These are phyloP conservation scores for Pseudocercospora crystallina DNA, from an alignment of 2,329 filamentous ascomycete genomes.

Conservation along the genomic window DNA sequence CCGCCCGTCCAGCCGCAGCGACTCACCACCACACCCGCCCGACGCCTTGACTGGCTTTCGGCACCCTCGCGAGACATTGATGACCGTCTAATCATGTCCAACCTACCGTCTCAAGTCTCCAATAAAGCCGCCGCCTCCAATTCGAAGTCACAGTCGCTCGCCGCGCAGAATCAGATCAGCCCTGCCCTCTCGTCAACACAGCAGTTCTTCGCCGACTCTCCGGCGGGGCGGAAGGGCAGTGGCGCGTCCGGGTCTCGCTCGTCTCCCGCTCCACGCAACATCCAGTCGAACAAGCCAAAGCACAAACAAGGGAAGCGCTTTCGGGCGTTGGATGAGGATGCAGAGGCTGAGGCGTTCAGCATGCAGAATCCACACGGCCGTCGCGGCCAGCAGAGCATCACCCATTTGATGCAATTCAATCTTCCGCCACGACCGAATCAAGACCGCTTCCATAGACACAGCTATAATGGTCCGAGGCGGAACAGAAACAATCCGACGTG, in stretches of 20 bases:
- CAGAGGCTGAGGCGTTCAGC: slow-evolving; percentile 65
- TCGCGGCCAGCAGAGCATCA: slow-evolving; percentile 94
- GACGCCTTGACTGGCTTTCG: slow-evolving; percentile 27
- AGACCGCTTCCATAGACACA: slow-evolving; percentile 47
- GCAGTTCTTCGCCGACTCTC: slow-evolving; percentile 45
- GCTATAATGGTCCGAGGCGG: slow-evolving; percentile 41
- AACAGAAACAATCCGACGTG: slow-evolving; percentile 71
- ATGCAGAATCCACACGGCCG: slow-evolving; percentile 53
- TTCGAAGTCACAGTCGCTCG: slow-evolving; percentile 39
- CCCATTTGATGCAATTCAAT: slow-evolving; percentile 90
- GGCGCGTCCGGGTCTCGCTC: slow-evolving; percentile 26
- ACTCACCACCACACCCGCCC: slow-evolving; percentile 3
- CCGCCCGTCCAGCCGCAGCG: slow-evolving; percentile 8
- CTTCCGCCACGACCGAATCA: slow-evolving; percentile 68
- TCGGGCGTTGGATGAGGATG: slow-evolving; percentile 72
- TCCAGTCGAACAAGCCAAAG: slow-evolving; percentile 74
- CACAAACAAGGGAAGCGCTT: slow-evolving; percentile 80
- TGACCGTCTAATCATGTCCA: slow-evolving; percentile 39
- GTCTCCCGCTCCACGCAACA: slow-evolving; percentile 61
- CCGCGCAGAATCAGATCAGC: slow-evolving; percentile 37
- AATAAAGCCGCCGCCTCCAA: slow-evolving; percentile 38
- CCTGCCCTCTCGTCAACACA: slow-evolving; percentile 46
- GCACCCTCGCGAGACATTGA: background rate
- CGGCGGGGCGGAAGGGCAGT: slow-evolving; percentile 34
- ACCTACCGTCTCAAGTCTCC: slow-evolving; percentile 35